Evolutionary conservation across 805 yeast species (phyloP).

Genomic region (Hanseniaspora valbyensis): DNA sequence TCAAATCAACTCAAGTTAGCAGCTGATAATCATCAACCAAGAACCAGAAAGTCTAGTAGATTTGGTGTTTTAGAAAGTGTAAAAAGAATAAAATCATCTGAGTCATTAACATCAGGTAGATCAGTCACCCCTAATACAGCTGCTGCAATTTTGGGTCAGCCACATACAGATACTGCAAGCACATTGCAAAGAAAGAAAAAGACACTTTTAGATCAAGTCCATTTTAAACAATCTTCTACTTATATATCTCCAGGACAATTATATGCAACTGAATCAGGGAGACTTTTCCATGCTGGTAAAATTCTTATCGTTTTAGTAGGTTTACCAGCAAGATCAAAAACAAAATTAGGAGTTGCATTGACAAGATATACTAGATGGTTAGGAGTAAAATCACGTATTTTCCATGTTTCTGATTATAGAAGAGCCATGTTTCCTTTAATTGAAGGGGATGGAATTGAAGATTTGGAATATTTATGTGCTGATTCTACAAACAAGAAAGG

Average conservation of each 20-base stretch:
- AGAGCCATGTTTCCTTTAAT: slow-evolving; percentile 32
- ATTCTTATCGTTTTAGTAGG: slow-evolving; percentile 83
- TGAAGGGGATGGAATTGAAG: not conserved
- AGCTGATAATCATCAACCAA: slow-evolving; percentile 14
- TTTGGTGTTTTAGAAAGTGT: slow-evolving; percentile 7
- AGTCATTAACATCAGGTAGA: not conserved
- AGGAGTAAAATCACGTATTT: slow-evolving; percentile 84
- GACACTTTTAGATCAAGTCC: slow-evolving; percentile 47
- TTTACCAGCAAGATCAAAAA: slow-evolving; percentile 91
- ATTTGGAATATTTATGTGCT: slow-evolving; percentile 52
- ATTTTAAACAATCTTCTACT: slow-evolving; percentile 34
- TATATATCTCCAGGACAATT: slow-evolving; percentile 84
- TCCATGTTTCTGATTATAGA: slow-evolving; percentile 86
- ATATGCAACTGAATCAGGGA: slow-evolving; percentile 84
- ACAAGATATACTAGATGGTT: slow-evolving; percentile 91
- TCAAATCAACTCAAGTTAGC: not conserved
- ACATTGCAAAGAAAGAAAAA: not conserved
- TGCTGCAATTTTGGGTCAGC: slow-evolving; percentile 12
- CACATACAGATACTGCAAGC: not conserved
- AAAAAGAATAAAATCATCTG: not conserved
- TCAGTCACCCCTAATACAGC: slow-evolving; percentile 9
- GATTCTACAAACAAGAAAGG: slow-evolving; percentile 40
- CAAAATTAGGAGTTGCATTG: slow-evolving; percentile 80
- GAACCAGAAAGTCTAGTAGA: slow-evolving; percentile 13
- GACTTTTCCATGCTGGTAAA: slow-evolving; percentile 90